A percentile compares a stretch with the other conserved stretches of the same genome.
These are phyloP conservation scores for Boletus coccyginus DNA, from an alignment of 768 basidiomycete species.

Conservation along the genomic window DNA sequence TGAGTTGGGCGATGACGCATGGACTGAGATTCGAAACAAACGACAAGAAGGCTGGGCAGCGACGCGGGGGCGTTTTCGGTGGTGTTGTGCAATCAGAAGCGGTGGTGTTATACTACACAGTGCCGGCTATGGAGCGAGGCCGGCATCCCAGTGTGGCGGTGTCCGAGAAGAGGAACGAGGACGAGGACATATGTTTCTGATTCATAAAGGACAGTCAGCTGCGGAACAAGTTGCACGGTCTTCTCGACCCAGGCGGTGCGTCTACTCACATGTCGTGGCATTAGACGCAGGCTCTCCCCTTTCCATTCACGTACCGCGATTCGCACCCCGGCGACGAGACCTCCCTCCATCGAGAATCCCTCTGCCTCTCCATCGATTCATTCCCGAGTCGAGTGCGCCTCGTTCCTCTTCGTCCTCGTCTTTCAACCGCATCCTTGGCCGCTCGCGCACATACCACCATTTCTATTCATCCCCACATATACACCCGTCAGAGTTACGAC, in stretches of 20 bases:
- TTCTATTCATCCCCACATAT: not conserved
- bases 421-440: not conserved
- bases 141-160: not conserved
- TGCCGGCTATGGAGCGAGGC: constrained; percentile 4
- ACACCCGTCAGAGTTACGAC: not conserved
- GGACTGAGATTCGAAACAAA: no score
- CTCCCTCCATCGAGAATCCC: constrained; percentile 15
- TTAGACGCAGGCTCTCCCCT: not conserved
- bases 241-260: not conserved
- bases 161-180: not conserved
- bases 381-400: constrained; percentile 2
- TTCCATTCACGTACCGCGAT: constrained; percentile 10
- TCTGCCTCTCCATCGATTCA: not conserved
- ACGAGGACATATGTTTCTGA: not conserved
- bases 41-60: not conserved
- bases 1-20: not conserved
- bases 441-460: not conserved
- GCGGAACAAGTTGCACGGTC: no score
- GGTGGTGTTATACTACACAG: not conserved
- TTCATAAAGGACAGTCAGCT: not conserved
- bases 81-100: not conserved
- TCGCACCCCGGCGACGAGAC: constrained; percentile 3
- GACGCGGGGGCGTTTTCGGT: no score
- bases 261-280: not conserved
- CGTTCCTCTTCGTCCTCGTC: not conserved